Percentiles rank a stretch among this genome's conserved stretches.
phyloP scores from a whole-genome alignment of 2,329 filamentous ascomycete genomes.

The Pseudocercospora vitis region DNA sequence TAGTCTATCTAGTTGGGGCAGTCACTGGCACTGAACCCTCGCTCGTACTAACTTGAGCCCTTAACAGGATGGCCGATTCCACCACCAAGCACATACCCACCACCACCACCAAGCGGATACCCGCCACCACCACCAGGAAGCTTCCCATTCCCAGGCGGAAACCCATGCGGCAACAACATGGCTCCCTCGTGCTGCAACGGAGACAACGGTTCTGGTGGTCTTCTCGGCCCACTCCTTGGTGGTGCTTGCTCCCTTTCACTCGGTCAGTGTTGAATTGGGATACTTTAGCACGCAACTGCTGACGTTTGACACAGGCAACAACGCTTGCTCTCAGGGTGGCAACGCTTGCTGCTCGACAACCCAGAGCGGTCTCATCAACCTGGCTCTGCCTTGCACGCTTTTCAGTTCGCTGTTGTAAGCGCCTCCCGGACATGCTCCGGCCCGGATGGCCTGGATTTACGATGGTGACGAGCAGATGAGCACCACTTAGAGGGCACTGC shows the following conservation, averaged over 20 bases:
- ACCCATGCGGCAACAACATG: slow-evolving; percentile 2
- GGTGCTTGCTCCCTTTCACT: slow-evolving; percentile 10
- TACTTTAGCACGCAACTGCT: not conserved
- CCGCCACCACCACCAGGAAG: not conserved
- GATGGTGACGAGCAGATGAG: slow-evolving; percentile 17
- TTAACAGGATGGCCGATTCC: too few species aligned
- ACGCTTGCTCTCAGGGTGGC: not conserved
- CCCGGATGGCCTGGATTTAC: slow-evolving; percentile 5
- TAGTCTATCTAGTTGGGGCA: too few species aligned
- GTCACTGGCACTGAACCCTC: too few species aligned
- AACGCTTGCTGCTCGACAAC: slow-evolving; percentile 15
- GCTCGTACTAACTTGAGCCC: too few species aligned
- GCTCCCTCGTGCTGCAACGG: slow-evolving; percentile 17
- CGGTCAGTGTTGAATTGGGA: not conserved
- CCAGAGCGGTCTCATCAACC: slow-evolving; percentile 10
- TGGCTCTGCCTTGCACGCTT: slow-evolving; percentile 14
- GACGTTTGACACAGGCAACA: slow-evolving; percentile 2
- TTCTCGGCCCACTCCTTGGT: slow-evolving; percentile 12
- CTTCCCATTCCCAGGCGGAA: not conserved
- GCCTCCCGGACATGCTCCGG: slow-evolving; percentile 4
- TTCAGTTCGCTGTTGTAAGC: slow-evolving; percentile 14
- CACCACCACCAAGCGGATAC: not conserved
- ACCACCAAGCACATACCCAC: not conserved
- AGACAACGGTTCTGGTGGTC: slow-evolving; percentile 4
- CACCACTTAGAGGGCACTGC: slow-evolving; percentile 15